Evolutionary conservation across 352 stramenopile genomes (phyloP).

Genomic region (Globisporangium cystogenes): DNA sequence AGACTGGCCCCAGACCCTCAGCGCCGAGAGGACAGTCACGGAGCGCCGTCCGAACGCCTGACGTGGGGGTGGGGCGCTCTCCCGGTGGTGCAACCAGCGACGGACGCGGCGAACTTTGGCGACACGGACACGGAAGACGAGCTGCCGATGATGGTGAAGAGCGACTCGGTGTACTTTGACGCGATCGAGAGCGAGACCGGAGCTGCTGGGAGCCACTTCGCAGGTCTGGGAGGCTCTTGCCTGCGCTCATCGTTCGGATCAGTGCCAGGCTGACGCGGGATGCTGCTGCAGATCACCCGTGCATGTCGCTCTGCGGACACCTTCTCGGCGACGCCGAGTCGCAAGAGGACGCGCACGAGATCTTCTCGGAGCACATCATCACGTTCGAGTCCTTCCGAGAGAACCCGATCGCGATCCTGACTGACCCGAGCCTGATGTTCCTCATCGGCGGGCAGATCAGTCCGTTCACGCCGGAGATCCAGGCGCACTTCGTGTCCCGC

Average conservation of each 20-base stretch:
- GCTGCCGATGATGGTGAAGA: constrained; percentile 53
- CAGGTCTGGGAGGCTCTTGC: neutral
- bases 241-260: neutral
- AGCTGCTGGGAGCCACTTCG: constrained; percentile 3
- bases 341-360: constrained; percentile 34
- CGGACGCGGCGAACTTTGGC: constrained; percentile 1
- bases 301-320: constrained; percentile 72
- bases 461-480: constrained; percentile 47
- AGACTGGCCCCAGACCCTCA: constrained; percentile 8
- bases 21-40: constrained; percentile 4
- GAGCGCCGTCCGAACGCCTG: constrained; percentile 25
- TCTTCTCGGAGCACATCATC: constrained; percentile 69
- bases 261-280: neutral
- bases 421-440: constrained; percentile 52
- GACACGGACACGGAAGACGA: constrained; percentile 19
- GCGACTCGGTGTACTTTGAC: constrained; percentile 74
- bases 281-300: constrained; percentile 29
- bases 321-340: constrained; percentile 37
- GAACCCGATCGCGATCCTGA: constrained; percentile 32
- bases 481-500: constrained; percentile 55
- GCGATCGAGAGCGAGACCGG: constrained; percentile 39
- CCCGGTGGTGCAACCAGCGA: constrained; percentile 23
- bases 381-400: constrained; percentile 56
- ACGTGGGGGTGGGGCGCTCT: constrained; percentile 52
- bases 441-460: constrained; percentile 56